phyloP scores from a whole-genome alignment of 75 land plant species.

The Sequoiadendron giganteum region DNA sequence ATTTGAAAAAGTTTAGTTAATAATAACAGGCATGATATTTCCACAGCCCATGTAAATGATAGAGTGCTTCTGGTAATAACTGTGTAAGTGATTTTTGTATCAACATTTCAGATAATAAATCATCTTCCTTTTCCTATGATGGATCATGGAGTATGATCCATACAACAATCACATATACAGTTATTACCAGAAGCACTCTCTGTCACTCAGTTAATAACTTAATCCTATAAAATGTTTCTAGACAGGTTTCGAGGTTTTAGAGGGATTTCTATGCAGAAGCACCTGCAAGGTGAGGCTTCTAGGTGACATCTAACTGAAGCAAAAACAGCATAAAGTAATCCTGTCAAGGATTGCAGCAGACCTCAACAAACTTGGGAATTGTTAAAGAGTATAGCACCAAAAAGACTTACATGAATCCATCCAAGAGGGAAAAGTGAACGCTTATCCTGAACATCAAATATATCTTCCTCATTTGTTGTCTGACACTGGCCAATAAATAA shows the following conservation, averaged over 20 bases:
- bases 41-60: too few relatives aligned
- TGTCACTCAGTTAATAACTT: neutral
- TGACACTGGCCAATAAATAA: constrained; percentile 67
- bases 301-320: neutral
- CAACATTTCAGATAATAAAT: too few relatives aligned
- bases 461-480: constrained; percentile 96
- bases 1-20: neutral
- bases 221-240: neutral
- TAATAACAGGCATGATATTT: neutral
- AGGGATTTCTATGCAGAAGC: neutral
- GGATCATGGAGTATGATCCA: too few relatives aligned
- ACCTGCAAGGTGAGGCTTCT: neutral
- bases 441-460: constrained; percentile 91
- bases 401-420: constrained; percentile 97
- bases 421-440: constrained; percentile 93
- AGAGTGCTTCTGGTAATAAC: too few relatives aligned
- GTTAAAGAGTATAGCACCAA: neutral
- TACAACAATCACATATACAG: too few relatives aligned
- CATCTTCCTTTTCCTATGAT: too few relatives aligned
- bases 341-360: neutral
- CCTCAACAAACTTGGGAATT: neutral
- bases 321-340: neutral
- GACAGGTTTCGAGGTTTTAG: neutral
- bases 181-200: too few relatives aligned
- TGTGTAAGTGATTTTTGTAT: too few relatives aligned